Conservation (phyloP, 768 basidiomycete genomes). For the Podaxis sp. region DNA sequence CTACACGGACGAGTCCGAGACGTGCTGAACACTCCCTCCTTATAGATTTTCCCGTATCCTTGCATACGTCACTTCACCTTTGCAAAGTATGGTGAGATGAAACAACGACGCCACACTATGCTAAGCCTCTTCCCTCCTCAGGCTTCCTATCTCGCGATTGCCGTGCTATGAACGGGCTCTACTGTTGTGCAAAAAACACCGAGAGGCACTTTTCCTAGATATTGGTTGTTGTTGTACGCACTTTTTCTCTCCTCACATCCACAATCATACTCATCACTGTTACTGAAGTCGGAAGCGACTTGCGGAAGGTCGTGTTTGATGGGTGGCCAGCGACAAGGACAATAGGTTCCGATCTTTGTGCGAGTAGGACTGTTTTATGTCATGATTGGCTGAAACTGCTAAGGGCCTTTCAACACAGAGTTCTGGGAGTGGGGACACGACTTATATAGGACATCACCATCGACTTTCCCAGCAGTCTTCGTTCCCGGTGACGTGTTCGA, state of each 20-base stretch:
- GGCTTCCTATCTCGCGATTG: slow-evolving; percentile 28
- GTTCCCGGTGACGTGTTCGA: slow-evolving; percentile 53
- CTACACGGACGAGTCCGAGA: not conserved
- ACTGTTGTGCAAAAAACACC: slow-evolving; percentile 18
- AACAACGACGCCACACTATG: not conserved
- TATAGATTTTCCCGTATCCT: slow-evolving; percentile 27
- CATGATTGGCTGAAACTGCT: not conserved
- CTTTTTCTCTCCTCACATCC: not conserved
- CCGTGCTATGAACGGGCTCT: slow-evolving; percentile 29
- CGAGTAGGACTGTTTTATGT: slow-evolving; percentile 8
- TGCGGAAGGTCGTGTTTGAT: slow-evolving; percentile 32
- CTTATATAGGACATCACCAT: slow-evolving; percentile 48
- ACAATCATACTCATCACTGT: not conserved
- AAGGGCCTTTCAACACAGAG: slow-evolving; percentile 23
- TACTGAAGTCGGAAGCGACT: slow-evolving; percentile 34
- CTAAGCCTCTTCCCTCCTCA: not conserved
- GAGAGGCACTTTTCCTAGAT: slow-evolving; percentile 32
- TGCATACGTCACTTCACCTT: slow-evolving; percentile 35
- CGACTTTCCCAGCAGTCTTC: slow-evolving; percentile 51
- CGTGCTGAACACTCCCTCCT: not conserved
- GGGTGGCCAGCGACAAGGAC: slow-evolving; percentile 33
- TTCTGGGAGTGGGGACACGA: slow-evolving; percentile 62
- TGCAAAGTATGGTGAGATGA: slow-evolving; percentile 20
- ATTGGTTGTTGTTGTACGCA: slow-evolving; percentile 38
- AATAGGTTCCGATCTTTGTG: slow-evolving; percentile 32